phyloP scores from a whole-genome alignment of 495 filamentous ascomycete species.

The Annulohypoxylon stygium region DNA sequence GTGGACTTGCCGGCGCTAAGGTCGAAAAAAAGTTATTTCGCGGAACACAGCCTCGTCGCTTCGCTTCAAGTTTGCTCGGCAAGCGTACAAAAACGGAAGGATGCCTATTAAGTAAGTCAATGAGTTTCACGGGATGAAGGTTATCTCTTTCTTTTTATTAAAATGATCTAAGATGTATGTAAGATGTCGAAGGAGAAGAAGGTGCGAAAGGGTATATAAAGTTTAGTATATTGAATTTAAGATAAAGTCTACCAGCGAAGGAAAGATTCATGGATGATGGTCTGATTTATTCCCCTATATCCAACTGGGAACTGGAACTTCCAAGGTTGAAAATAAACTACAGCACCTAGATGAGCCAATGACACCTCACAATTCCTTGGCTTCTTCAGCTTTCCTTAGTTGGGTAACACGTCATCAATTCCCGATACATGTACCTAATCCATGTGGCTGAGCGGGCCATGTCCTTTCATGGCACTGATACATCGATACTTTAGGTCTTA shows the following conservation, averaged over 20 bases:
- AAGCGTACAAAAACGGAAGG: constrained; percentile 14
- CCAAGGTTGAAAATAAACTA: constrained; percentile 1
- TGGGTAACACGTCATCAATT: constrained; percentile 34
- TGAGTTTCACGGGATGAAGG: constrained; percentile 12
- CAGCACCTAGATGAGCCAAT: constrained; percentile 19
- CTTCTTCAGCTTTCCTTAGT: constrained; percentile 23
- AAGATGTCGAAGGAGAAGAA: background rate
- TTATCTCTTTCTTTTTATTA: constrained; percentile 17
- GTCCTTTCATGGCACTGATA: background rate
- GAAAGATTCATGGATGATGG: background rate
- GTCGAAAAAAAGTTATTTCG: constrained; percentile 27
- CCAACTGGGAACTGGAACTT: background rate
- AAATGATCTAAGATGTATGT: background rate
- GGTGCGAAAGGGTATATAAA: background rate
- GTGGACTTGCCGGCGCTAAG: constrained; percentile 29
- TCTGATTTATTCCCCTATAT: background rate
- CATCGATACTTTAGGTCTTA: background rate
- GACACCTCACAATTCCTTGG: constrained; percentile 32
- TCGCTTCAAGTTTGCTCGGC: background rate
- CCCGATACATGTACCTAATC: background rate
- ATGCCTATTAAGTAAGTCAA: background rate
- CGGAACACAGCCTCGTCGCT: constrained; percentile 34
- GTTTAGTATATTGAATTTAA: background rate
- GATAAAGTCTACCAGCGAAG: background rate
- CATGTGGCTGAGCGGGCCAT: background rate